Conservation (phyloP, 768 basidiomycete genomes). For the Russula virescens region DNA sequence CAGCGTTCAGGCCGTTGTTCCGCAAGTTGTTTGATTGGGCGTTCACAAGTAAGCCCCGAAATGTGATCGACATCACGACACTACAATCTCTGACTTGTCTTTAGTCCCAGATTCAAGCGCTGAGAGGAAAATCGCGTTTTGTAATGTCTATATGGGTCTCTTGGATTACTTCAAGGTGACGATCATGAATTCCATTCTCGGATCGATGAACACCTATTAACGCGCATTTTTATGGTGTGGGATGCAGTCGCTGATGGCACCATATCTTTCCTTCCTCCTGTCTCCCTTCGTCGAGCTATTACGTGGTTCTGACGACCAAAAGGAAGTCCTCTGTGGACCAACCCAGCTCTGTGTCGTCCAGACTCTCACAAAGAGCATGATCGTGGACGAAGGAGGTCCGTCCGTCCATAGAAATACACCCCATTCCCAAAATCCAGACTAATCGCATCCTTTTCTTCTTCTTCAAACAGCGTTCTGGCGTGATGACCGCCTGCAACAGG, state of each 20-base stretch:
- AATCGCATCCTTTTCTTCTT: background rate
- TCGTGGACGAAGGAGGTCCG: conserved; percentile 76
- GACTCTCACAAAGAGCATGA: conserved; percentile 63
- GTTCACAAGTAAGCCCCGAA: conserved; percentile 41
- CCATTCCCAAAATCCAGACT: background rate
- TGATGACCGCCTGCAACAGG: conserved; percentile 65
- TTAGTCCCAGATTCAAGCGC: conserved; percentile 29
- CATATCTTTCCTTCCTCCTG: conserved; percentile 79
- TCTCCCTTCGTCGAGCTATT: conserved; percentile 61
- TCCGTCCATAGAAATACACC: conserved; percentile 8
- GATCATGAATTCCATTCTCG: background rate
- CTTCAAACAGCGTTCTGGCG: conserved; percentile 74
- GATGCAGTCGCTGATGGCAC: conserved; percentile 76
- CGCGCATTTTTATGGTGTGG: background rate
- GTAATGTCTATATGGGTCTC: conserved; percentile 63
- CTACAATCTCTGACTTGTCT: conserved; percentile 1
- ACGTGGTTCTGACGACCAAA: conserved; percentile 39
- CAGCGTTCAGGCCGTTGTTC: conserved; percentile 86
- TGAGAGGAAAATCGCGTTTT: conserved; percentile 63
- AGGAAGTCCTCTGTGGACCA: conserved; percentile 29
- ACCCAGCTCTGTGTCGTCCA: conserved; percentile 52
- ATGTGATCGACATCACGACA: background rate
- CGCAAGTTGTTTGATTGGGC: conserved; percentile 94
- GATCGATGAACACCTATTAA: background rate
- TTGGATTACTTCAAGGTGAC: conserved; percentile 84